A percentile compares a stretch with the other conserved stretches of the same genome.
Evolutionary conservation across 2,329 filamentous ascomycete genomes (phyloP).

Genomic region (Phialemoniopsis sp.): DNA sequence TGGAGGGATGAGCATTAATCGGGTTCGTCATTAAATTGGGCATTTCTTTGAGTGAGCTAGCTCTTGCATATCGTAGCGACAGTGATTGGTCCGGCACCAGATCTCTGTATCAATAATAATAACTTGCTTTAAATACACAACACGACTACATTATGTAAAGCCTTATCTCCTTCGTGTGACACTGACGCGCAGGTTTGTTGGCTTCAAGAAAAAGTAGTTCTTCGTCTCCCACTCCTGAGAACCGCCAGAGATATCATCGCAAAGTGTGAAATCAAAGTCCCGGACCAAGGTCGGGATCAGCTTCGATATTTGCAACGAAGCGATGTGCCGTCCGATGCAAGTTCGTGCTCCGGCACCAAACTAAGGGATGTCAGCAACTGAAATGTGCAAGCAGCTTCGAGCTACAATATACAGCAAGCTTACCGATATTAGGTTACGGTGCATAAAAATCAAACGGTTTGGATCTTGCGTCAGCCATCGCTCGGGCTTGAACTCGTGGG

Average conservation of each 20-base stretch:
- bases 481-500: conserved; percentile 30
- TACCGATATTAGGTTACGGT: conserved; percentile 21
- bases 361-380: no score
- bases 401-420: no score
- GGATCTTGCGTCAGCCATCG: conserved; percentile 29
- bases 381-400: no score
- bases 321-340: conserved; percentile 38
- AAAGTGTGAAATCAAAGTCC: conserved; percentile 25
- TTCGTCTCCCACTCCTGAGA: conserved; percentile 22
- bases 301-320: conserved; percentile 37
- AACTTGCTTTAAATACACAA: no score
- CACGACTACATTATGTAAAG: no score
- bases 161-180: no score
- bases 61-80: no score
- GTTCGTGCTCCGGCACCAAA: conserved; percentile 23
- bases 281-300: conserved; percentile 30
- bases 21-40: no score
- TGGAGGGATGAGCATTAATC: no score
- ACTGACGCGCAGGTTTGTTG: conserved; percentile 28
- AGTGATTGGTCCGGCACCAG: no score
- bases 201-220: conserved; percentile 39
- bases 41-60: no score
- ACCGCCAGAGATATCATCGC: neutral
- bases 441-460: conserved; percentile 19
- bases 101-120: no score